These are phyloP conservation scores for Penicillium macrosclerotiorum DNA, from an alignment of 495 filamentous ascomycete genomes.

Conservation along the genomic window DNA sequence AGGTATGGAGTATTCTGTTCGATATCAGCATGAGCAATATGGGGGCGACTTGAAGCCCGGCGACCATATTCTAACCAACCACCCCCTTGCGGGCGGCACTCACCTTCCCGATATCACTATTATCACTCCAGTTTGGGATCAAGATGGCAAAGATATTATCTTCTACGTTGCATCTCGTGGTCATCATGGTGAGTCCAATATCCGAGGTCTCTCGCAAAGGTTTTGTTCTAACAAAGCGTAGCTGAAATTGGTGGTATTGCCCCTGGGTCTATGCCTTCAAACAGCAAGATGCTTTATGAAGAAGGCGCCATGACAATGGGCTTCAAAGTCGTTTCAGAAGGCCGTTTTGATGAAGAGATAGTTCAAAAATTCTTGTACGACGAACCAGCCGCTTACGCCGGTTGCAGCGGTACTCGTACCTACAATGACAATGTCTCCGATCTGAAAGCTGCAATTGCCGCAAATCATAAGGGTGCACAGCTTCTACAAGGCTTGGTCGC, in stretches of 20 bases:
- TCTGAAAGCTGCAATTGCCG: conserved; percentile 86
- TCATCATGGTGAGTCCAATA: conserved; percentile 57
- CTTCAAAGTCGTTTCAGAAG: conserved; percentile 85
- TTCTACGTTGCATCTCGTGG: conserved; percentile 89
- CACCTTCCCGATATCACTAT: conserved; percentile 89
- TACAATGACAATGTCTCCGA: conserved; percentile 90
- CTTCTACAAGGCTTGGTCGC: conserved; percentile 75
- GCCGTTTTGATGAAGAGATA: conserved; percentile 78
- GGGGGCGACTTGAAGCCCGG: conserved; percentile 77
- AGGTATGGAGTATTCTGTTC: conserved; percentile 56
- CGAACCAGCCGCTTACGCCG: conserved; percentile 76
- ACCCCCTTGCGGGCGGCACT: conserved; percentile 85
- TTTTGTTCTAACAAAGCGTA: conserved; percentile 67
- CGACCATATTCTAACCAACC: conserved; percentile 90
- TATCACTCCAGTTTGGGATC: conserved; percentile 77
- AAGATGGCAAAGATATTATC: conserved; percentile 51
- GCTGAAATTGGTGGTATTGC: conserved; percentile 93
- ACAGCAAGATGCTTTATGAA: conserved; percentile 84
- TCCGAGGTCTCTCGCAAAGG: no score
- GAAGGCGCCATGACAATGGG: conserved; percentile 90
- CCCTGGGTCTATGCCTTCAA: conserved; percentile 89
- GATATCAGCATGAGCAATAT: conserved; percentile 78
- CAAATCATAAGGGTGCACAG: conserved; percentile 89
- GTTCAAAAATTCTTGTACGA: conserved; percentile 75
- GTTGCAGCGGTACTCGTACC: conserved; percentile 82